Percentiles rank a stretch among this genome's conserved stretches.
Conservation (phyloP, 805 yeast species). For the Candida oleophila region DNA sequence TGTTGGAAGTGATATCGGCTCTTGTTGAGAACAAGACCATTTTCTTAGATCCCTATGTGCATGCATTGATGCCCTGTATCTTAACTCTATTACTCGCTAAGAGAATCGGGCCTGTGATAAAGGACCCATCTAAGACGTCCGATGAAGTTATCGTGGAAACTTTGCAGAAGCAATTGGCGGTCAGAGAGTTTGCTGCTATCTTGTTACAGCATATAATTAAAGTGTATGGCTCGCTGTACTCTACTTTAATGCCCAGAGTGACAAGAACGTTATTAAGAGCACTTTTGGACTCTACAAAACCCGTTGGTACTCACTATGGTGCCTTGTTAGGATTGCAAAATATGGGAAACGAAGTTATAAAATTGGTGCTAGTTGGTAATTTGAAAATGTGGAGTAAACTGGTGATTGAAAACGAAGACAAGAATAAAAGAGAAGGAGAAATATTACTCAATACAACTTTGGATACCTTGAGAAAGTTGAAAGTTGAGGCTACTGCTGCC, state of each 20-base stretch:
- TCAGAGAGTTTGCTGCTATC: conserved; percentile 86
- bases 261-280: conserved; percentile 92
- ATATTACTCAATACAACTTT: conserved; percentile 49
- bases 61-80: conserved; percentile 95
- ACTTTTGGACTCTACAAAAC: conserved; percentile 77
- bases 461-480: conserved; percentile 53
- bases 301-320: conserved; percentile 90
- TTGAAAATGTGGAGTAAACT: conserved; percentile 73
- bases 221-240: conserved; percentile 80
- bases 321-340: conserved; percentile 81
- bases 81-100: conserved; percentile 87
- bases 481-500: conserved; percentile 18
- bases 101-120: conserved; percentile 62
- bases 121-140: conserved; percentile 29
- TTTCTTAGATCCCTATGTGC: conserved; percentile 92
- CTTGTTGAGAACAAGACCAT: conserved; percentile 79
- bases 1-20: conserved; percentile 87
- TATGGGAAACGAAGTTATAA: conserved; percentile 83
- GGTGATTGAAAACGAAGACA: conserved; percentile 46
- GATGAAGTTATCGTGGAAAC: conserved; percentile 22
- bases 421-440: conserved; percentile 44
- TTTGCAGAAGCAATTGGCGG: conserved; percentile 47
- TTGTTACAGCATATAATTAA: conserved; percentile 75
- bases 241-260: conserved; percentile 88
- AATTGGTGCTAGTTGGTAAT: conserved; percentile 82